A percentile compares a stretch with the other conserved stretches of the same genome.
These are phyloP conservation scores for Eudorina sp. DNA, from an alignment of 139 green algal genomes.

Conservation along the genomic window DNA sequence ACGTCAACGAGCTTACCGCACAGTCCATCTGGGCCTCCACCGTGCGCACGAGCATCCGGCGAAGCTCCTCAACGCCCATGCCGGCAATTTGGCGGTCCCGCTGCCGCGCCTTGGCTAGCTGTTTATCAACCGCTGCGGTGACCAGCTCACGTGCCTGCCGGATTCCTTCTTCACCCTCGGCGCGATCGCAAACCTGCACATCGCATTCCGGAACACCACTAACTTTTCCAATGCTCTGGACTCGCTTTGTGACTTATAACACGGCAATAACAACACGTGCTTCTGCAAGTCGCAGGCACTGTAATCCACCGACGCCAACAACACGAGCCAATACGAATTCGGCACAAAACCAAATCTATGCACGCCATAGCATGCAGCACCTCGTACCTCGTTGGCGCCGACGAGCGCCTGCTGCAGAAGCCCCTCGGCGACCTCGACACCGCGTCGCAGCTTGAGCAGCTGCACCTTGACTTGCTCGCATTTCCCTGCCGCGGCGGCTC, in stretches of 20 bases:
- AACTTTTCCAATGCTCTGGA: too few species aligned
- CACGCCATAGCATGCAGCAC: not conserved
- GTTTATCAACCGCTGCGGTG: not conserved
- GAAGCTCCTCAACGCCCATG: not conserved
- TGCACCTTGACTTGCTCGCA: not conserved
- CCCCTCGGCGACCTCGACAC: not conserved
- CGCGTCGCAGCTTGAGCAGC: not conserved
- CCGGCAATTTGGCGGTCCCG: not conserved
- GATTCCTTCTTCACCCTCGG: constrained; percentile 21
- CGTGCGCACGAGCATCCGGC: not conserved
- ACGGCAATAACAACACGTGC: too few species aligned
- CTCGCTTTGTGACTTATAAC: too few species aligned
- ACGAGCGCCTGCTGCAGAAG: not conserved
- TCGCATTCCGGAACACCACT: too few species aligned
- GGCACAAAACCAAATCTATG: too few species aligned
- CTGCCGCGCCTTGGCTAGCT: not conserved
- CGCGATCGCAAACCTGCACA: constrained; percentile 46
- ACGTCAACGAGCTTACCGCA: not conserved
- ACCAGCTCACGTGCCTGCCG: not conserved
- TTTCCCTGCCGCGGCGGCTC: not conserved
- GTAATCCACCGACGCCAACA: too few species aligned
- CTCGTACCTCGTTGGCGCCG: not conserved
- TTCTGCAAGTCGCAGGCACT: too few species aligned
- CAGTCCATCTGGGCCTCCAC: not conserved
- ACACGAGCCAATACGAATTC: too few species aligned